Percentiles rank a stretch among this genome's conserved stretches.
Evolutionary conservation across 129 eudicot genomes (phyloP).

Genomic region (Escallonia rubra): DNA sequence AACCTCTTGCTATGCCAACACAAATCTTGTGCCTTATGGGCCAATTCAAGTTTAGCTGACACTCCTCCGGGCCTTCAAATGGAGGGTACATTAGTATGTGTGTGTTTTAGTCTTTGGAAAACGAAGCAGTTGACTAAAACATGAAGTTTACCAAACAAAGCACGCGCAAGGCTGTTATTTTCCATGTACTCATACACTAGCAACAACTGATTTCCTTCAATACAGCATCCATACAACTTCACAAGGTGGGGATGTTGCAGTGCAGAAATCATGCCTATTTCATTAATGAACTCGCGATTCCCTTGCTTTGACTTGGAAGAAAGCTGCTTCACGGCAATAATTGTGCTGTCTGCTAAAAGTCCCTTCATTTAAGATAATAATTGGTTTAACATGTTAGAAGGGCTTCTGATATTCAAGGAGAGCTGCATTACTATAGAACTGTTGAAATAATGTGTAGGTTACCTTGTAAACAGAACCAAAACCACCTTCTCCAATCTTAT

Average conservation of each 20-base stretch:
- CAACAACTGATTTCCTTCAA: slow-evolving; percentile 60
- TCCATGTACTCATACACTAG: slow-evolving; percentile 77
- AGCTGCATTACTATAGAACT: slow-evolving; percentile 14
- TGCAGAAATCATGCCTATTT: slow-evolving; percentile 75
- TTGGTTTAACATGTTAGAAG: background rate
- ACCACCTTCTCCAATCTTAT: slow-evolving; percentile 84
- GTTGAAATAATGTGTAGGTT: background rate
- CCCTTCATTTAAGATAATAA: slow-evolving; percentile 38
- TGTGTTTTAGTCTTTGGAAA: background rate
- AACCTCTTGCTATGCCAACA: slow-evolving; percentile 61
- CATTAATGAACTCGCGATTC: slow-evolving; percentile 70
- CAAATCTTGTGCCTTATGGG: slow-evolving; percentile 58
- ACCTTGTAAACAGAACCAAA: slow-evolving; percentile 76
- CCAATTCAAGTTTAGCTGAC: slow-evolving; percentile 57
- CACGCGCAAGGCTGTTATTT: slow-evolving; percentile 74
- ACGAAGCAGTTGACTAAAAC: background rate
- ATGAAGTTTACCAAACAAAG: slow-evolving; percentile 52
- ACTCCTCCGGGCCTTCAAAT: slow-evolving; percentile 45
- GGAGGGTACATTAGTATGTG: background rate
- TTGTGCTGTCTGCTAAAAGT: slow-evolving; percentile 40
- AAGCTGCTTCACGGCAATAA: slow-evolving; percentile 64
- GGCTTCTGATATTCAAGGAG: background rate
- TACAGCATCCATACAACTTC: slow-evolving; percentile 65
- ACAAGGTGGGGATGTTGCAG: slow-evolving; percentile 74
- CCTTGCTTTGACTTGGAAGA: slow-evolving; percentile 76